Conservation (phyloP, 768 basidiomycete genomes). For the Clavaria fumosa region DNA sequence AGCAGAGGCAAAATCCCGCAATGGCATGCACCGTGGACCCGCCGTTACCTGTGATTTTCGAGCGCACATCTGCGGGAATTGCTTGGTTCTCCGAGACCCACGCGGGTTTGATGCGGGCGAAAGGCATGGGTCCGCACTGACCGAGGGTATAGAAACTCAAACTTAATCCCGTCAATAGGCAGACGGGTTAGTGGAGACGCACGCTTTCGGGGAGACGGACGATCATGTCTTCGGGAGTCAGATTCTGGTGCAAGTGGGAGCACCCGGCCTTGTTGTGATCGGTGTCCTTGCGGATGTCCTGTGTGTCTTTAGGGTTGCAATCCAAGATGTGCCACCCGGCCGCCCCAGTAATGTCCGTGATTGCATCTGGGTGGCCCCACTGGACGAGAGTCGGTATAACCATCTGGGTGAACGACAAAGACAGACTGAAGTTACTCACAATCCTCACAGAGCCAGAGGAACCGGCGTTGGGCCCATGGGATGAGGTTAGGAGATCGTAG, state of each 20-base stretch:
- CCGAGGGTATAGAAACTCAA: neutral
- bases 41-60: constrained; percentile 12
- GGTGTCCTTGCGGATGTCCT: constrained; percentile 16
- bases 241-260: constrained; percentile 23
- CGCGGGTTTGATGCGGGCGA: constrained; percentile 19
- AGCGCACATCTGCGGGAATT: constrained; percentile 15
- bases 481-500: constrained; percentile 11
- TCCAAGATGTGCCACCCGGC: constrained; percentile 25
- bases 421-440: neutral
- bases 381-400: too few relatives aligned
- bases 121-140: constrained; percentile 8
- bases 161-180: neutral
- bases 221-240: constrained; percentile 31
- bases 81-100: constrained; percentile 24
- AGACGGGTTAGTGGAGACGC: constrained; percentile 10
- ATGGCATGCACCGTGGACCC: constrained; percentile 20
- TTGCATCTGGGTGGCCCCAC: constrained; percentile 11
- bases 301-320: constrained; percentile 20
- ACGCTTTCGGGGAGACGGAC: constrained; percentile 39
- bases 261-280: constrained; percentile 19
- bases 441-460: constrained; percentile 10
- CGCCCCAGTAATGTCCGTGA: constrained; percentile 16
- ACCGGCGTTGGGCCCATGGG: too few relatives aligned
- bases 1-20: constrained; percentile 17
- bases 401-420: too few relatives aligned